phyloP scores from a whole-genome alignment of 768 basidiomycete genomes.

The Clitopilus passeckerianus region DNA sequence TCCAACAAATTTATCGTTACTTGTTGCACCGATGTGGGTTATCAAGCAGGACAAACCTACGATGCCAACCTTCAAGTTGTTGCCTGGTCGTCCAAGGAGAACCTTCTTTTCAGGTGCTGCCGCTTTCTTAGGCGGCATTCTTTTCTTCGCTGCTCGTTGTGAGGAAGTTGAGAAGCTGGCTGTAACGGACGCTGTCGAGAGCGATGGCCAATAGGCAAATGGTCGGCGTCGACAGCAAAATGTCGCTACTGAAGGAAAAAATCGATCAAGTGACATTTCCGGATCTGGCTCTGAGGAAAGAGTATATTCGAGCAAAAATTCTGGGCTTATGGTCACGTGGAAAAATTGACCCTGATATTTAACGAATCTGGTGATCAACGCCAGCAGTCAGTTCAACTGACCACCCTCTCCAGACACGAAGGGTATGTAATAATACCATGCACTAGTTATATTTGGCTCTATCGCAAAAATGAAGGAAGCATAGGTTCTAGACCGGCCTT shows the following conservation, averaged over 20 bases:
- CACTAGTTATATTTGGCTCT: not conserved
- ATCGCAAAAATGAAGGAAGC: too few relatives aligned
- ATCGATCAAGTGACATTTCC: conserved; percentile 1
- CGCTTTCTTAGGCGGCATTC: conserved; percentile 92
- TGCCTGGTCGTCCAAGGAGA: conserved; percentile 85
- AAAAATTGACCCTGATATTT: not conserved
- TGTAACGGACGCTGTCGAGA: not conserved
- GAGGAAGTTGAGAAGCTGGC: conserved; percentile 31
- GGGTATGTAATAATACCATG: too few relatives aligned
- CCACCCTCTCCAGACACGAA: too few relatives aligned
- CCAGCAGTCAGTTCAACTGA: too few relatives aligned
- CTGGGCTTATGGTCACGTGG: not conserved
- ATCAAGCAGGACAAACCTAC: conserved; percentile 66
- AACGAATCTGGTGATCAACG: not conserved
- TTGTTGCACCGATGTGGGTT: conserved; percentile 13
- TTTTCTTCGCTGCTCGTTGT: conserved; percentile 43
- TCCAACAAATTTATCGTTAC: conserved; percentile 6
- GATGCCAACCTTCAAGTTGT: conserved; percentile 98
- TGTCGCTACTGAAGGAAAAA: not conserved
- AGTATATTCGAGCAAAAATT: not conserved
- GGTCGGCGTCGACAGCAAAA: not conserved
- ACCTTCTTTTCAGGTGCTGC: conserved; percentile 74
- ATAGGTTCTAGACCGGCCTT: too few relatives aligned
- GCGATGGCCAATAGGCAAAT: not conserved
- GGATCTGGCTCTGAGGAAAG: not conserved